phyloP scores from a whole-genome alignment of 257 asterid genomes.

The Rhazya stricta region DNA sequence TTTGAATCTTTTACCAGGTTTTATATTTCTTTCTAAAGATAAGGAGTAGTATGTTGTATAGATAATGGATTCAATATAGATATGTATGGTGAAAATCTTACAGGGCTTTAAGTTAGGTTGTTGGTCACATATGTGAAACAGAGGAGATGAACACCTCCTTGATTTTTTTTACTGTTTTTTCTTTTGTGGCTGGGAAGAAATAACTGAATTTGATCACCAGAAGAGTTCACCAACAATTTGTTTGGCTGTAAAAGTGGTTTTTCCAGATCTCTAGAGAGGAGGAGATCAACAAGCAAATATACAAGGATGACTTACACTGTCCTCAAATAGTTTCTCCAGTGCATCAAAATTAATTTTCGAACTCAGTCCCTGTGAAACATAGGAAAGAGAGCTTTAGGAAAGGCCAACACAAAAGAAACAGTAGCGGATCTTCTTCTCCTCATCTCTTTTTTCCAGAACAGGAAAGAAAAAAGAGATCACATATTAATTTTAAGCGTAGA shows the following conservation, averaged over 20 bases:
- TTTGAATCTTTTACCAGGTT: no score
- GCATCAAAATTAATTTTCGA: slow-evolving; percentile 19
- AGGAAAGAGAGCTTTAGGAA: not conserved
- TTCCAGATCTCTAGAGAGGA: not conserved
- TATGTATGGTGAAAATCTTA: not conserved
- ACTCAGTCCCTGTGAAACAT: slow-evolving; percentile 16
- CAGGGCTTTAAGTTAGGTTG: no score
- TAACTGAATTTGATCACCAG: not conserved
- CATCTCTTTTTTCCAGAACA: not conserved
- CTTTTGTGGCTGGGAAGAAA: not conserved
- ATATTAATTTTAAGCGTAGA: no score
- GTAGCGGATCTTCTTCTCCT: not conserved
- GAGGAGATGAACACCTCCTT: no score
- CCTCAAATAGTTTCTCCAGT: slow-evolving; percentile 19
- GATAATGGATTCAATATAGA: not conserved
- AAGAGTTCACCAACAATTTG: no score
- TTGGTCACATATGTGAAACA: no score
- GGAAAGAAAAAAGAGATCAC: not conserved
- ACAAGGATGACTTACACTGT: slow-evolving; percentile 9
- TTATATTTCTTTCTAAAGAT: not conserved
- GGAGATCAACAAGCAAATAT: not conserved
- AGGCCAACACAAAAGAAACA: not conserved
- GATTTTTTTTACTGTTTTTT: not conserved
- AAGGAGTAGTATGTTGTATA: not conserved
- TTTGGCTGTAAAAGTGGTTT: not conserved